Evolutionary conservation across 2,329 filamentous ascomycete species (phyloP).

Genomic region (Talaromyces sp.): DNA sequence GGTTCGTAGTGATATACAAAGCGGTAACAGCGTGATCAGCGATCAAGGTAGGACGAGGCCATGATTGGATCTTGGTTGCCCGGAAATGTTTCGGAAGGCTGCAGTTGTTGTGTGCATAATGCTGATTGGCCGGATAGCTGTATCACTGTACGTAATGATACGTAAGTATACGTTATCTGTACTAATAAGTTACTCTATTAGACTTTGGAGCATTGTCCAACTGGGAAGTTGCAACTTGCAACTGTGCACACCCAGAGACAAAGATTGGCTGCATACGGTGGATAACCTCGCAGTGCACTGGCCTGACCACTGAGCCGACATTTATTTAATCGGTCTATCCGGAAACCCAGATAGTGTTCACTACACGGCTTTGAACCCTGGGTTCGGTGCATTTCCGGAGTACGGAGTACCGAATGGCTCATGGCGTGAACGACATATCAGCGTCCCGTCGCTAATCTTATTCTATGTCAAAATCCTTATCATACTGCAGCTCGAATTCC

Average conservation of each 20-base stretch:
- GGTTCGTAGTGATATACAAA: not conserved
- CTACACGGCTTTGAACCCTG: not conserved
- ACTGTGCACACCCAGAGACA: not conserved
- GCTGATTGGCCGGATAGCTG: not conserved
- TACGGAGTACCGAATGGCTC: not conserved
- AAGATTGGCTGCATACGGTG: not conserved
- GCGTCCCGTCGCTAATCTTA: not conserved
- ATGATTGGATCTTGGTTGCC: not conserved
- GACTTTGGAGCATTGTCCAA: conserved; percentile 3
- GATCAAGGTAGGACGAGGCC: not conserved
- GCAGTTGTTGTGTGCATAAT: not conserved
- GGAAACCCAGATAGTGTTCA: not conserved
- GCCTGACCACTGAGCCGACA: not conserved
- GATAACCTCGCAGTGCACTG: not conserved
- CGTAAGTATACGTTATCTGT: conserved; percentile 2
- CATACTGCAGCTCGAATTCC: not conserved
- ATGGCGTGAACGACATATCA: not conserved
- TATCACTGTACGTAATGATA: not conserved
- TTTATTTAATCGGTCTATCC: not conserved
- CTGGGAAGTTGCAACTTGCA: not conserved
- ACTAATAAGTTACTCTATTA: not conserved
- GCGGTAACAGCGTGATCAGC: not conserved
- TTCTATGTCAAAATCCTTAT: not conserved
- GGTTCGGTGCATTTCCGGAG: not conserved
- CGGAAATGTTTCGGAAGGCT: conserved; percentile 13